Evolutionary conservation across 2,329 filamentous ascomycete genomes (phyloP), one percentile per base, ranked within the genome.

Genomic region (Ophiocordyceps camponoti-rufipedis): DNA sequence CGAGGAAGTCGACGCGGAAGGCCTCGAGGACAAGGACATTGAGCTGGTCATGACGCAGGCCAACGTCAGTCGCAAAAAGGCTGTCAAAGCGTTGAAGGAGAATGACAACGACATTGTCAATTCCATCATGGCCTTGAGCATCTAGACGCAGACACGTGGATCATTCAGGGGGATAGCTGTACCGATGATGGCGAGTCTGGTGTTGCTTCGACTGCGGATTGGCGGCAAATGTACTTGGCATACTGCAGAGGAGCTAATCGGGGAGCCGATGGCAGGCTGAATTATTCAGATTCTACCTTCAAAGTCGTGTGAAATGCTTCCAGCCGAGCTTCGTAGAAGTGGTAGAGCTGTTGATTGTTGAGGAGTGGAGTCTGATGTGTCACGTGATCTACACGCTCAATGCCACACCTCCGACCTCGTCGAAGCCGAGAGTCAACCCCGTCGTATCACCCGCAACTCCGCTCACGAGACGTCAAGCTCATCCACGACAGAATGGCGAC

Each of bases 51-150:
- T 96, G 86, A 86, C 85, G 57, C 89, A 98, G 71, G 91, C 91
- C 58, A 91, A 74, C 60, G 93, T 98, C 58, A 94, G 86, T 57
- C 79, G 91, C 67, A 95, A 94, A 73, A 96, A 96, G 80, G 91
- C 91, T 50, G 79, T 98, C 72, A 98, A 96, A 73, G 91, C 93
- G 47, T 76, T 98, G 62, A 88, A 87, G 74, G 91, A 96, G 74
- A 98, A 98, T 64, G 89, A 96, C 71, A 95, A 96, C 62, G 91
- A 98, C 65, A 98, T 98, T 71, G 91, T 98, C 74, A 98, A 98
- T 77, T 95, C 91, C 58, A 98, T 98, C 72, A 98, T 98, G 91
- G 88, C 89, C 56, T 72, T 98, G 65, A 87, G 83, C 73, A 80
- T 86, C 74, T 88, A 72, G 50, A 50, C 41, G 51, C 29, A 31